Evolutionary conservation across 2,329 filamentous ascomycete species (phyloP).

Genomic region (Emericellopsis atlantica): DNA sequence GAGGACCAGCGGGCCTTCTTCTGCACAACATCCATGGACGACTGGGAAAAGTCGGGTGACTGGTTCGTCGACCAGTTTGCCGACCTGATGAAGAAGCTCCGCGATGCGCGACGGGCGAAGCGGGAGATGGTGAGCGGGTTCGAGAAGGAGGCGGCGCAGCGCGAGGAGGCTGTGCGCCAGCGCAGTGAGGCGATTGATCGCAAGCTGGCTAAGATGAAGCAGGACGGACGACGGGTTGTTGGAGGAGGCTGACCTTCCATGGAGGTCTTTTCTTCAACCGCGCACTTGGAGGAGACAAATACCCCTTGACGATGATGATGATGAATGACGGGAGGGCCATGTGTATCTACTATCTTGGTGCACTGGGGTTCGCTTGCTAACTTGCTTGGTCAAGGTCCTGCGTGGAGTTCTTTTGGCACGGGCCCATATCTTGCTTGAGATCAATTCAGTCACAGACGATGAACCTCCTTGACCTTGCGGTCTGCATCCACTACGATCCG

Average conservation of each 20-base stretch:
- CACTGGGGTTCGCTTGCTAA: too few species aligned
- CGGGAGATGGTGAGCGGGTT: slow-evolving; percentile 35
- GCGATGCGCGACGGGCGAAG: slow-evolving; percentile 34
- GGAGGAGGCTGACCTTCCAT: slow-evolving; percentile 16
- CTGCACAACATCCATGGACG: slow-evolving; percentile 35
- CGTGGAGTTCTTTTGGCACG: too few species aligned
- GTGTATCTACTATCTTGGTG: too few species aligned
- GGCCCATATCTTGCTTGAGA: too few species aligned
- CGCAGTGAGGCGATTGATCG: slow-evolving; percentile 40
- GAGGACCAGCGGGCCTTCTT: slow-evolving; percentile 37
- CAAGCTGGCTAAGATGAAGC: slow-evolving; percentile 41
- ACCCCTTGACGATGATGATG: too few species aligned
- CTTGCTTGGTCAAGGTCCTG: too few species aligned
- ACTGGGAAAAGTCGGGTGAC: slow-evolving; percentile 47
- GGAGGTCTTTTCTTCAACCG: too few species aligned
- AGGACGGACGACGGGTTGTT: slow-evolving; percentile 44
- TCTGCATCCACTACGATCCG: slow-evolving; percentile 48
- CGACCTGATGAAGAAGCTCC: slow-evolving; percentile 32
- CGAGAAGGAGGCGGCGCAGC: slow-evolving; percentile 39
- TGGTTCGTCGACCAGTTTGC: slow-evolving; percentile 46
- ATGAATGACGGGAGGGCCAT: too few species aligned
- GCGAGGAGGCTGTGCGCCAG: slow-evolving; percentile 39
- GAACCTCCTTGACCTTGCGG: slow-evolving; percentile 43
- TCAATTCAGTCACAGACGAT: slow-evolving; percentile 25
- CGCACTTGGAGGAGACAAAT: too few species aligned